phyloP scores from a whole-genome alignment of 2,329 filamentous ascomycete species.

The Aspergillus ochraceus region DNA sequence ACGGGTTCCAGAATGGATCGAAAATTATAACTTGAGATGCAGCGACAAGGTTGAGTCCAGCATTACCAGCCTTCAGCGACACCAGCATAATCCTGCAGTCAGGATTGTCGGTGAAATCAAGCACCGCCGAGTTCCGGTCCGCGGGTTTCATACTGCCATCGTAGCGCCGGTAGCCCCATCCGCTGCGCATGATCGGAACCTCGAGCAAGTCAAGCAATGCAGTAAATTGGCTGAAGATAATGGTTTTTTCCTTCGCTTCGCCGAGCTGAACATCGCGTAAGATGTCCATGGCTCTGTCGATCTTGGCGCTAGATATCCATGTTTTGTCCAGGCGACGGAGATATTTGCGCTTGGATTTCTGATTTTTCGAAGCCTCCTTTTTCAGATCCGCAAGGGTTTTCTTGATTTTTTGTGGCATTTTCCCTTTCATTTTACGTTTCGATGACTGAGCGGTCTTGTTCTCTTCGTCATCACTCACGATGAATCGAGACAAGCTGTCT shows the following conservation, averaged over 20 bases:
- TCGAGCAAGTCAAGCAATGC: conserved; percentile 76
- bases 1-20: conserved; percentile 94
- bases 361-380: conserved; percentile 60
- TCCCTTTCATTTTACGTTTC: conserved; percentile 30
- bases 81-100: conserved; percentile 70
- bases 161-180: conserved; percentile 66
- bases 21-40: conserved; percentile 86
- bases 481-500: conserved; percentile 18
- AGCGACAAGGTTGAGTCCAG: conserved; percentile 80
- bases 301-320: conserved; percentile 75
- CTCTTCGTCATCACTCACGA: conserved; percentile 32
- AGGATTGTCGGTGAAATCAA: conserved; percentile 64
- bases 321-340: conserved; percentile 65
- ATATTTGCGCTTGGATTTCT: conserved; percentile 67
- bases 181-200: conserved; percentile 63
- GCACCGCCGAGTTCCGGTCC: conserved; percentile 66
- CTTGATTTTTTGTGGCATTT: conserved; percentile 45
- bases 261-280: conserved; percentile 53
- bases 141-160: conserved; percentile 72
- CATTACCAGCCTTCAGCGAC: conserved; percentile 77
- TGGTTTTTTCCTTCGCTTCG: conserved; percentile 67
- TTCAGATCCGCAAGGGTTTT: conserved; percentile 37
- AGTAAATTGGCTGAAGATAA: conserved; percentile 82
- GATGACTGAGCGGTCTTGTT: conserved; percentile 49
- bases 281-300: conserved; percentile 67